A percentile compares a stretch with the other conserved stretches of the same genome.
Evolutionary conservation across 1,284 basidiomycete genomes (phyloP).

Genomic region (Cystobasidium sp.): DNA sequence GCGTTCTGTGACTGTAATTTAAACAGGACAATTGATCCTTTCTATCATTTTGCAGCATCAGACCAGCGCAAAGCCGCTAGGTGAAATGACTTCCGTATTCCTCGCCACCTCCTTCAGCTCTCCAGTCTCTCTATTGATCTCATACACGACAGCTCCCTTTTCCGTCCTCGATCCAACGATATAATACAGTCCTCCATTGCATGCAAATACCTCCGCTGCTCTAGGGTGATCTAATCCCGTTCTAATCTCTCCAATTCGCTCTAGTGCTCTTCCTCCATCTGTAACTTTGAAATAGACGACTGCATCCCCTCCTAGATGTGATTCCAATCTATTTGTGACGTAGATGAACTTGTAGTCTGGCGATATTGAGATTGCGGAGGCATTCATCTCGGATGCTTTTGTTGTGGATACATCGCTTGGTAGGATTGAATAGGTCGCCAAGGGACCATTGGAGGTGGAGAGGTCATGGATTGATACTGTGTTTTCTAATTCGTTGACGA

Average conservation of each 20-base stretch:
- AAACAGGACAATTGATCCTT: too few relatives aligned
- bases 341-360: conserved; percentile 34
- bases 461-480: conserved; percentile 13
- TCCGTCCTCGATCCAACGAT: conserved; percentile 39
- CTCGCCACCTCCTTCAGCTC: conserved; percentile 32
- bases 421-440: conserved; percentile 24
- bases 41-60: background rate
- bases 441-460: background rate
- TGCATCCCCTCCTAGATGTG: conserved; percentile 25
- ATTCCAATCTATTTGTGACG: conserved; percentile 39
- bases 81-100: conserved; percentile 18
- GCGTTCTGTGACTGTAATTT: too few relatives aligned
- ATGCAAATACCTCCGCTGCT: conserved; percentile 29
- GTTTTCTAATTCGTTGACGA: conserved; percentile 15
- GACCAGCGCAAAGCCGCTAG: conserved; percentile 27
- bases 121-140: conserved; percentile 1
- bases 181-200: conserved; percentile 8
- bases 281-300: conserved; percentile 36
- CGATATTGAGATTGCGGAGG: conserved; percentile 27
- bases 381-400: conserved; percentile 16
- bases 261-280: conserved; percentile 15
- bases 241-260: conserved; percentile 26
- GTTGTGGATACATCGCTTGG: conserved; percentile 14
- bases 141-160: conserved; percentile 36
- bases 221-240: conserved; percentile 38